Base-by-base conservation (phyloP, 2,329 filamentous ascomycete species). In the Triangularia verruculosa region DNA sequence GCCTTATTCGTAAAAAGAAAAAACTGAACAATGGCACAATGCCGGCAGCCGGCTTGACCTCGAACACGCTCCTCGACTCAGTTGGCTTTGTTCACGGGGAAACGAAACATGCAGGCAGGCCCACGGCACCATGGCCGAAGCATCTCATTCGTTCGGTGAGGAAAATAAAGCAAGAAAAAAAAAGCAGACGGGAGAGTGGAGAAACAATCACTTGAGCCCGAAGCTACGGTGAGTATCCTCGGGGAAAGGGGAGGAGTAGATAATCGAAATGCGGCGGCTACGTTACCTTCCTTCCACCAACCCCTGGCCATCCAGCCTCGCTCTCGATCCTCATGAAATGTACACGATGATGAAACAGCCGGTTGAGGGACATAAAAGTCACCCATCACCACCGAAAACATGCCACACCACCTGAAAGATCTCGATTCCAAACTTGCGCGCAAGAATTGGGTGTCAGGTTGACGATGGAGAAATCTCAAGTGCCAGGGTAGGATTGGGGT, bases 401-500 rank as follows among this genome's bases (percentile, higher is more conserved):
- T 8, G 39, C n/a, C 39, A 47, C 20, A 47, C n/a, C n/a, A n/a
- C n/a, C n/a, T 20, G n/a, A 47, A 6, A n/a, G n/a, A 47, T 17
- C 39, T 22, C n/a, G 39, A 17, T 20, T 47, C 39, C 5, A 7
- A 28, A 54, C 25, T 24, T 24, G 51, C 51, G 51, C 51, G 51
- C 51, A 54, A 54, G 51, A 54, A 54, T 54, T 54, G 51, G 51
- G 25, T n/a, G 25, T 54, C 5, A 11, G 11, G 51, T 25, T 54
- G 20, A 54, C 15, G 22, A 15, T 54, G 17, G 24, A 47, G 32
- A 34, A 13, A 15, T 24, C 28, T 58, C 17, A 58, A 47, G 15
- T 32, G 4, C 55, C 55, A 51, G 56, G 56, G 32, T 47, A 17
- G 56, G 20, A 58, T 58, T 39, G 55, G 55, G 27, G 30, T 28